A percentile compares a stretch with the other conserved stretches of the same genome.
These are phyloP conservation scores for Endocalyx cinctus DNA, from an alignment of 2,329 filamentous ascomycete genomes.

Conservation along the genomic window DNA sequence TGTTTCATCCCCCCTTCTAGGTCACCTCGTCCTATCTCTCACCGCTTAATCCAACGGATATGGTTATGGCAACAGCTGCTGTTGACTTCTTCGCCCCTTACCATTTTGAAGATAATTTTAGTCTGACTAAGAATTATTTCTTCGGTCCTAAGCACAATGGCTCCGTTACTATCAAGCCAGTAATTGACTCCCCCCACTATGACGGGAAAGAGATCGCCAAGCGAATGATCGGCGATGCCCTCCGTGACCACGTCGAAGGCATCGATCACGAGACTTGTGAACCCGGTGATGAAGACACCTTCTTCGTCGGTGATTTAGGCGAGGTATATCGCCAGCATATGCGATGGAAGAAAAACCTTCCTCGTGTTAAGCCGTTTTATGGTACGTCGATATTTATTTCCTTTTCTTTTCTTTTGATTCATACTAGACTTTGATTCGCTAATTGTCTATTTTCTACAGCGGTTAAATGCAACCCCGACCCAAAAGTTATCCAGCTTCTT, in stretches of 20 bases:
- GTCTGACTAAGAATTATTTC: slow-evolving; percentile 31
- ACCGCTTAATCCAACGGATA: too few species aligned
- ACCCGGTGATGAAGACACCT: slow-evolving; percentile 92
- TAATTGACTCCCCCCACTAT: too few species aligned
- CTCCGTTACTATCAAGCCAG: too few species aligned
- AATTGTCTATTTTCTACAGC: slow-evolving; percentile 46
- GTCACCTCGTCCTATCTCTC: too few species aligned
- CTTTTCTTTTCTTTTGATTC: background rate
- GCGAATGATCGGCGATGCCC: slow-evolving; percentile 77
- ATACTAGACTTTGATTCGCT: background rate
- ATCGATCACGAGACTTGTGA: slow-evolving; percentile 87
- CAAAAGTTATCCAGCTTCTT: slow-evolving; percentile 81
- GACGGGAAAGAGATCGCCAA: slow-evolving; percentile 56
- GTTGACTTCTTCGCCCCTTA: slow-evolving; percentile 50
- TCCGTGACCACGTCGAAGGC: slow-evolving; percentile 77
- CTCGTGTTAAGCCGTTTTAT: slow-evolving; percentile 93
- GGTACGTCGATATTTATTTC: too few species aligned
- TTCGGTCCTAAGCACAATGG: slow-evolving; percentile 33
- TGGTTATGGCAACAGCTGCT: slow-evolving; percentile 62
- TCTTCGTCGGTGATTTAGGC: slow-evolving; percentile 96
- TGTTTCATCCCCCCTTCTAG: too few species aligned
- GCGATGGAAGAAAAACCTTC: slow-evolving; percentile 93
- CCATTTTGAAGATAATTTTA: slow-evolving; percentile 43
- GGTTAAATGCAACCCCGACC: slow-evolving; percentile 99
- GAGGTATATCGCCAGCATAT: slow-evolving; percentile 98